Evolutionary conservation across 805 yeast genomes (phyloP), one percentile per base, ranked within the genome.

Genomic region (Kodamaea neixiangensis): DNA sequence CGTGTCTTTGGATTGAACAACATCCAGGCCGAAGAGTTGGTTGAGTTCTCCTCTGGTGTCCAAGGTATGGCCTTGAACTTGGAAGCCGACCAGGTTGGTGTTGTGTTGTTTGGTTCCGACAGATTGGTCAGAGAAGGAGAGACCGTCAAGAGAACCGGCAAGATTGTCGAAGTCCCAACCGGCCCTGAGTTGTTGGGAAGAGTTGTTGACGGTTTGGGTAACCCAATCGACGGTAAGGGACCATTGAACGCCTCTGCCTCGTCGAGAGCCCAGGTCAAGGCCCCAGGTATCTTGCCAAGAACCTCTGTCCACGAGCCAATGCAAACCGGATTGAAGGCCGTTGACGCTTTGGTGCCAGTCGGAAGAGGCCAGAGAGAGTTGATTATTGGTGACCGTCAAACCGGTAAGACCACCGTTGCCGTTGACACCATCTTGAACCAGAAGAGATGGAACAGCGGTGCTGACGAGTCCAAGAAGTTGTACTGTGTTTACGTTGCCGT

Each of bases 341-440:
- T 94, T 66, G 99, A 94, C 75, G 93, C 99, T 73, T 86, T 94
- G 70, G 99, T 94, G 78, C 99, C 99, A 78, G 79, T 94, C 68
- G 99, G 99, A 75, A 94, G 99, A 88, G 99, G 99, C 78, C 99
- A 94, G 83, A 94, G 99, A 89, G 99, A 94, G 85, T 83, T 94
- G 88, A 93, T 93, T 71, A 93, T 93, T 75, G 99, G 99, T 87
- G 99, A 93, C 80, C 93, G 99, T 85, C 99, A 94, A 84, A 94
- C 99, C 71, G 99, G 99, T 87, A 94, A 94, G 85, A 94, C 99
- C 73, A 97, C 98, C 61, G 97, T 94, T 68, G 99, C 98, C 67
- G 77, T 94, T 66, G 99, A 94, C 78, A 85, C 99, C 80, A 94
- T 94, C 72, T 86, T 94, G 73, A 94, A 94, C 83, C 99, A 94